phyloP scores from a whole-genome alignment of 75 land plant species.

The Ceratopteris richardii region DNA sequence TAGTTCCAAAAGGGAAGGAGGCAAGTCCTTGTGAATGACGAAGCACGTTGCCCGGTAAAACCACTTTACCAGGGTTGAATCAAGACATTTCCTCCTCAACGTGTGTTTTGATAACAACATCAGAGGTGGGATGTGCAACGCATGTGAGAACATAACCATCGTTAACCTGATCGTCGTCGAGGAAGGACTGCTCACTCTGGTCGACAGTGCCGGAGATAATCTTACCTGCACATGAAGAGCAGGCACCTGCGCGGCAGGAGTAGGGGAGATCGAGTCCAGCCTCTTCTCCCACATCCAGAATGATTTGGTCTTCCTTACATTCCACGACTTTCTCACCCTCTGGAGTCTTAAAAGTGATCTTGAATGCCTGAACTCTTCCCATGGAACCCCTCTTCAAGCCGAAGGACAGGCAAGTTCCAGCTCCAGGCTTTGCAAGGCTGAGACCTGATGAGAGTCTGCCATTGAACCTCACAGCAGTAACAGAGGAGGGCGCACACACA shows the following conservation, averaged over 20 bases:
- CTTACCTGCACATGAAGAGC: slow-evolving; percentile 90
- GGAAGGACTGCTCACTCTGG: slow-evolving; percentile 58
- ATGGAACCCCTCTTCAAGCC: background rate
- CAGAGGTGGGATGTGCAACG: slow-evolving; percentile 49
- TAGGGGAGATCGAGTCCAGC: slow-evolving; percentile 70
- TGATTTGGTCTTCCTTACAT: slow-evolving; percentile 43
- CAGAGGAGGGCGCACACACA: no score
- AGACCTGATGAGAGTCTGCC: no score
- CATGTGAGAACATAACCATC: slow-evolving; percentile 72
- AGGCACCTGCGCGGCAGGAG: slow-evolving; percentile 90
- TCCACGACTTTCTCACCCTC: slow-evolving; percentile 39
- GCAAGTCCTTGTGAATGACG: no score
- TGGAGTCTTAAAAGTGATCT: slow-evolving; percentile 66
- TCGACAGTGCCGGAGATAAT: slow-evolving; percentile 43
- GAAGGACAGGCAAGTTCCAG: no score
- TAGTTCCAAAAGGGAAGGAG: no score
- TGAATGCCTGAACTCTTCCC: slow-evolving; percentile 60
- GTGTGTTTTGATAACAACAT: slow-evolving; percentile 60
- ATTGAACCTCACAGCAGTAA: no score
- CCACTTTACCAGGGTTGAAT: no score
- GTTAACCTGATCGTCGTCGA: slow-evolving; percentile 73
- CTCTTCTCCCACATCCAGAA: slow-evolving; percentile 77
- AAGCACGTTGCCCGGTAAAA: no score
- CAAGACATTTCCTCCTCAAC: slow-evolving; percentile 81
- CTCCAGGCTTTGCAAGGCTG: no score